These are phyloP conservation scores for Begonia masoniana DNA, from an alignment of 306 rosid species.

Conservation along the genomic window DNA sequence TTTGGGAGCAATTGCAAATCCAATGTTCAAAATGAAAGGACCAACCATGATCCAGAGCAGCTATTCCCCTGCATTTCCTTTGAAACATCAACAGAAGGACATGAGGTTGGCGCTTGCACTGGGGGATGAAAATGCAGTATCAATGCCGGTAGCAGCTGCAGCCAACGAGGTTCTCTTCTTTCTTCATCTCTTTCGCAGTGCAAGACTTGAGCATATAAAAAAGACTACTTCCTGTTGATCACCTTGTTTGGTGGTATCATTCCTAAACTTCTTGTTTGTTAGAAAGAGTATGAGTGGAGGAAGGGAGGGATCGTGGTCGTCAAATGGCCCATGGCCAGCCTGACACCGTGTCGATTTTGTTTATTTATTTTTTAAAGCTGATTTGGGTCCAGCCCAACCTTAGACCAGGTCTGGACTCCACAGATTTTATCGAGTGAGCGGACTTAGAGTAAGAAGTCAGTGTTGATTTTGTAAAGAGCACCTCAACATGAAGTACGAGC, in stretches of 20 bases:
- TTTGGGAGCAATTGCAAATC: slow-evolving; percentile 53
- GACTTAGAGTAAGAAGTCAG: too few species aligned
- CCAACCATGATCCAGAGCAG: slow-evolving; percentile 52
- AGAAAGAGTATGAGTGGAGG: too few species aligned
- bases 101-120: slow-evolving; percentile 85
- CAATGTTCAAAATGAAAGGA: slow-evolving; percentile 73
- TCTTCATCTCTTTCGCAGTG: background rate
- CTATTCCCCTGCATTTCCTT: slow-evolving; percentile 74
- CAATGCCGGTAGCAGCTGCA: slow-evolving; percentile 85
- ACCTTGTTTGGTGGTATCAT: background rate
- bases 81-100: slow-evolving; percentile 89
- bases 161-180: slow-evolving; percentile 54
- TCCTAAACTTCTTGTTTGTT: background rate
- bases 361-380: too few species aligned
- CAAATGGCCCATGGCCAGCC: background rate
- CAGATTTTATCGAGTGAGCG: too few species aligned
- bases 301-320: background rate
- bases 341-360: background rate
- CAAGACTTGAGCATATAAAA: background rate
- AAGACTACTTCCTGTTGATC: background rate
- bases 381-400: too few species aligned
- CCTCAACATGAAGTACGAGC: too few species aligned
- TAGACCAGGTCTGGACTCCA: too few species aligned
- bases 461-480: too few species aligned
- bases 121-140: slow-evolving; percentile 54